Base-by-base conservation (phyloP, 345 rosid species). In the Brassica nigra region DNA sequence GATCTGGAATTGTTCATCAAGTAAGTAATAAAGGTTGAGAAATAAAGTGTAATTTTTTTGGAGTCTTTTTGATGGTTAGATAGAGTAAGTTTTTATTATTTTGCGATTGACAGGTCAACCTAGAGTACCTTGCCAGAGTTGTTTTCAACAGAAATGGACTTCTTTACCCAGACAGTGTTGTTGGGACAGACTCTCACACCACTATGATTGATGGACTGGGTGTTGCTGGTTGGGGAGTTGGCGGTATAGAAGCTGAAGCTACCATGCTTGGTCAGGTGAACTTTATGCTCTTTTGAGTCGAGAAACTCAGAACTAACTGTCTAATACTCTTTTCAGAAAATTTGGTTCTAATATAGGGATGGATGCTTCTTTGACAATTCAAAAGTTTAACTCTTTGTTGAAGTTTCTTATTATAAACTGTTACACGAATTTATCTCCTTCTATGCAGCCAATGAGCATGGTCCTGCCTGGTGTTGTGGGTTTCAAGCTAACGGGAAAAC, bases 141-240 rank as follows among this genome's bases (percentile, higher is more conserved):
- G 99, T 95, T 54, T 95, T 95, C 90, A 95, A 95, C 83, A 88
- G 84, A 3, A 82, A 90, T 4, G 91, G 92, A 52, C 4, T 89
- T 33, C 87, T 95, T 66, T 90, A 95, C 85, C 99, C 98, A 15
- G 99, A 95, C 80, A 95, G 99, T 36, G 99, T 93, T 65, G 99
- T 95, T 55, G 99, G 99, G 39, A 95, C 99, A 76, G 99, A 95
- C 84, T 95, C 99, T 34, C 99, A 95, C 79, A 95, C 99, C 54
- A 95, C 99, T 77, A 95, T 95, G 99, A 95, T 95, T 80, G 99
- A 95, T 88, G 99, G 99, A 61, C 68, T 95, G 76, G 99, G 99
- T 82, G 99, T 95, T 80, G 97, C 99, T 85, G 99, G 99, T 71
- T 95, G 98, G 99, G 99, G 99, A 73, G 99, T 95, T 77, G 99